Evolutionary conservation across 495 filamentous ascomycete genomes (phyloP), one percentile per base, ranked within the genome.

Genomic region (Aspergillus kassunensis): DNA sequence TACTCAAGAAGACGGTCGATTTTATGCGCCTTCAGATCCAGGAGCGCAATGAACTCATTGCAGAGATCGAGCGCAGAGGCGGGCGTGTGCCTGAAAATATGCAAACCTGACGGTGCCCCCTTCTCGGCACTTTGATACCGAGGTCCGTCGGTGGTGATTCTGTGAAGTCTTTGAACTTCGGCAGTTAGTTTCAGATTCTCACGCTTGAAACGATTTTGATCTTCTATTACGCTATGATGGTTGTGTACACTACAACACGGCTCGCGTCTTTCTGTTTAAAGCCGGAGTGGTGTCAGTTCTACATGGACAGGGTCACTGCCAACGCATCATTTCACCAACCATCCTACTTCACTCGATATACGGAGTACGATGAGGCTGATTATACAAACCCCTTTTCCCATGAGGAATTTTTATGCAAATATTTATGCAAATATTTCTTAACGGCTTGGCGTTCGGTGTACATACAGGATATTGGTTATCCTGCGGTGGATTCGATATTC

Each of bases 1-100:
- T 97, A 13, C 73, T 97, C 15, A 80, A 82, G 47, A 83, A 82
- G 59, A 90, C 89, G 0, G 80, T 91, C 3, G 81, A 85, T 18
- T 88, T 83, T 62, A 85, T 95, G 63, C 70, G 75, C 6, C 70
- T 83, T 47, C 74, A 88, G 63, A 63, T 95, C 15, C 72, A 73
- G 43, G 77, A 83, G 60, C 76, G 87, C 34, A 74, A 81, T 50
- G 69, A 73, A 41, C 69, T 93, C 27, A 78, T 89, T 30, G 71
- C 75, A 36, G 78, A 77, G 44, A 80, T 85, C 24, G 82, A 88
- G 43, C 74, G 68, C 36, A 72, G 77, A 50, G 85, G 86, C 19
- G 81, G 81, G 5, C 71, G 73, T 10, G 67, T 82, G 46, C 77
- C 80, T 20, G 74, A 82, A 16, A 59, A 68, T 1, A 59, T 70